phyloP scores from a whole-genome alignment of 495 filamentous ascomycete genomes.

The Chaetomium cochliodes region DNA sequence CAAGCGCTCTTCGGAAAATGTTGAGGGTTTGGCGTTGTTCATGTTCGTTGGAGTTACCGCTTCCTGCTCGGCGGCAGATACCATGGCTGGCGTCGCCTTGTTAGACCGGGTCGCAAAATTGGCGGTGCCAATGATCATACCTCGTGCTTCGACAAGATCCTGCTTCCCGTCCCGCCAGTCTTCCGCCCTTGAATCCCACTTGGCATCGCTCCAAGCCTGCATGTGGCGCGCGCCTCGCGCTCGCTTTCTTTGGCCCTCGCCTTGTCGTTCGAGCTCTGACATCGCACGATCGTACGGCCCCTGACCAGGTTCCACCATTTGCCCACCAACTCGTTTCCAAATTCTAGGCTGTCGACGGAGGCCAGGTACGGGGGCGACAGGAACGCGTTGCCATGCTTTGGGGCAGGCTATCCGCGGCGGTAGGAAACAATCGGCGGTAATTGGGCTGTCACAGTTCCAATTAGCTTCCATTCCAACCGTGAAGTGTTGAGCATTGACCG shows the following conservation, averaged over 20 bases:
- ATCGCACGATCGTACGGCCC: constrained; percentile 21
- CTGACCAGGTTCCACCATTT: not conserved
- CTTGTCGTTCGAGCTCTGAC: constrained; percentile 31
- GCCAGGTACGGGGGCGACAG: constrained; percentile 25
- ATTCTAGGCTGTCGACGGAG: constrained; percentile 28
- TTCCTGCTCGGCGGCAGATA: constrained; percentile 16
- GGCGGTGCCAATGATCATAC: constrained; percentile 11
- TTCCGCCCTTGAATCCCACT: constrained; percentile 25
- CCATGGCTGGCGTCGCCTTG: constrained; percentile 8
- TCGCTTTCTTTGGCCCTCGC: constrained; percentile 30
- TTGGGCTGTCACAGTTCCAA: constrained; percentile 20
- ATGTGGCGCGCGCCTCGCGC: constrained; percentile 25
- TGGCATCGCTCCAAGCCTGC: constrained; percentile 25
- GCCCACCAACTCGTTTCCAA: constrained; percentile 37
- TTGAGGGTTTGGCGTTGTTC: constrained; percentile 17
- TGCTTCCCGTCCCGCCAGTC: constrained; percentile 21
- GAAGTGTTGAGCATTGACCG: not conserved
- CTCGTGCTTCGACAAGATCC: constrained; percentile 33
- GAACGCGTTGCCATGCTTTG: constrained; percentile 36
- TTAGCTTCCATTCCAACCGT: not conserved
- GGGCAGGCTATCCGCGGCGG: constrained; percentile 27
- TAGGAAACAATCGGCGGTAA: constrained; percentile 28
- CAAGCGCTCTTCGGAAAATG: constrained; percentile 27
- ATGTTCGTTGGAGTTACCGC: not conserved
- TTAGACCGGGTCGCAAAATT: constrained; percentile 5